These are phyloP conservation scores for Vishniacozyma victoriae DNA, from an alignment of 768 basidiomycete genomes.

Conservation along the genomic window DNA sequence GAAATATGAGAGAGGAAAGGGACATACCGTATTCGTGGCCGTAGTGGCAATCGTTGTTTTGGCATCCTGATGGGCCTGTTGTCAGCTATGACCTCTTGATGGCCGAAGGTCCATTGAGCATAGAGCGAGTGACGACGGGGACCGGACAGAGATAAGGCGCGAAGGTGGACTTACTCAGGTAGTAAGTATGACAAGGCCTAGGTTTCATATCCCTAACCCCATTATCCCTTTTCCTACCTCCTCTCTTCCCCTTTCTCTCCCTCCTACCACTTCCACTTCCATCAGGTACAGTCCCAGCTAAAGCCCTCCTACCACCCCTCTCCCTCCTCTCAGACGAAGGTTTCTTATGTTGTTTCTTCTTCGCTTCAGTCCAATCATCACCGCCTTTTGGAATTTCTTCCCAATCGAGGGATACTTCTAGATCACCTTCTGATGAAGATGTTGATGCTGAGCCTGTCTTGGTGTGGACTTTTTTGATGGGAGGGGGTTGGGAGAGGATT, in stretches of 20 bases:
- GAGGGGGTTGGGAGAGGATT: slow-evolving; percentile 4
- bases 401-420: too few relatives aligned
- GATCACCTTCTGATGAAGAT: not conserved
- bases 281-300: not conserved
- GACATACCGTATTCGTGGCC: slow-evolving; percentile 40
- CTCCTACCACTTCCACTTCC: not conserved
- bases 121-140: not conserved
- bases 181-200: slow-evolving; percentile 38
- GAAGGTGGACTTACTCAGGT: slow-evolving; percentile 16
- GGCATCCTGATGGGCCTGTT: slow-evolving; percentile 32
- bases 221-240: slow-evolving; percentile 1
- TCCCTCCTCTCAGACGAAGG: slow-evolving; percentile 4
- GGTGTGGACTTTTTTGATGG: too few relatives aligned
- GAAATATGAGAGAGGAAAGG: too few relatives aligned
- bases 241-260: not conserved
- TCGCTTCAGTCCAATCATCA: not conserved
- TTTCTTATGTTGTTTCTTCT: slow-evolving; percentile 1
- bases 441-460: too few relatives aligned
- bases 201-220: slow-evolving; percentile 18
- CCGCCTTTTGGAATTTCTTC: not conserved
- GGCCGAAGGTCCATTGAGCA: not conserved
- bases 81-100: not conserved
- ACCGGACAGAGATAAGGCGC: not conserved
- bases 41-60: slow-evolving; percentile 27
- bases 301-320: slow-evolving; percentile 4